Percentiles rank a stretch among this genome's conserved stretches.
Evolutionary conservation across 176 grass and related monocot genomes (phyloP).

Genomic region (Triticum aestivum): IWGSC_CS_RefSeq_v2.1 NC_057808.1:248023569-248024068

Average conservation of each 20-base stretch:
- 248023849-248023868: too few species aligned
- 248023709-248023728: not conserved
- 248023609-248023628: not conserved
- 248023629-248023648: not conserved
- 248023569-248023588: not conserved
- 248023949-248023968: not conserved
- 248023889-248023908: not conserved
- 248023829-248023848: not conserved
- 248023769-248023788: too few species aligned
- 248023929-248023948: not conserved
- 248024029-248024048: not conserved
- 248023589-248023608: not conserved
- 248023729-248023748: not conserved
- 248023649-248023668: not conserved
- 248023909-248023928: not conserved
- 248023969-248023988: not conserved
- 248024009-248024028: not conserved
- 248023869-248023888: not conserved
- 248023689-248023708: not conserved
- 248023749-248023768: not conserved
- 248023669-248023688: not conserved
- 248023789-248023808: not conserved
- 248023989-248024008: not conserved
- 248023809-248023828: not conserved
- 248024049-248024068: not conserved